Base-by-base conservation (phyloP, 768 basidiomycete species). In the Boletus pseudo-olivaceus region DNA sequence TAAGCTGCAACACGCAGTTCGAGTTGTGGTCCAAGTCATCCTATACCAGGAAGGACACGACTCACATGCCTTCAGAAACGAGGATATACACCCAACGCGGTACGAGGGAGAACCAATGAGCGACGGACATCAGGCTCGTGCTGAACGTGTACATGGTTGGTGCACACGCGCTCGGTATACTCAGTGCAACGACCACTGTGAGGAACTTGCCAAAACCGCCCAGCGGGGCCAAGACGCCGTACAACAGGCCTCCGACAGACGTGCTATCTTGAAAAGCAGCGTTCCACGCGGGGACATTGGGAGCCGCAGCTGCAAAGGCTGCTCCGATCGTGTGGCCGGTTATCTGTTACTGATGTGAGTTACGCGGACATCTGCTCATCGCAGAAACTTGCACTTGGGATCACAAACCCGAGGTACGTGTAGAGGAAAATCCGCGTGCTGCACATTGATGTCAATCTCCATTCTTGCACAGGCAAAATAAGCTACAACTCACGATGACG, bases 61-160 rank as follows among this genome's bases (percentile, higher is more conserved):
- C 76, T 54, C 44, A 80, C 76, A 80, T 73, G 20, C 67, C 77
- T 39, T 71, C 75, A 9, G 77, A 76, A 33, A 80, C 49, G 44
- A 80, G 51, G n/a, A 75, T 70, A 49, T 75, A 77, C 7, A 80
- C 67, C 69, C 76, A 81, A 34, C 79, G 72, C 6, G 79, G 79
- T 19, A 79, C 66, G 34, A 64, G 55, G 33, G 64, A 57, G 43
- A 75, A 71, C 59, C 65, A 67, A 9, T 55, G 55, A 7, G 67
- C 60, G 15, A 76, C 56, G 10, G 74, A 64, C 76, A 77, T 76
- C 50, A 77, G 64, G 41, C 76, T 77, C 19, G 80, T 76, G 19
- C 74, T 72, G 61, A 77, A 79, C 12, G 77, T 77, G 63, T 85
- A 85, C 72, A 84, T 81, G 37, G 81, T 81, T 0, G 82, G 82